Evolutionary conservation across 2,329 filamentous ascomycete genomes (phyloP).

Genomic region (Domatiomyces globalis): DNA sequence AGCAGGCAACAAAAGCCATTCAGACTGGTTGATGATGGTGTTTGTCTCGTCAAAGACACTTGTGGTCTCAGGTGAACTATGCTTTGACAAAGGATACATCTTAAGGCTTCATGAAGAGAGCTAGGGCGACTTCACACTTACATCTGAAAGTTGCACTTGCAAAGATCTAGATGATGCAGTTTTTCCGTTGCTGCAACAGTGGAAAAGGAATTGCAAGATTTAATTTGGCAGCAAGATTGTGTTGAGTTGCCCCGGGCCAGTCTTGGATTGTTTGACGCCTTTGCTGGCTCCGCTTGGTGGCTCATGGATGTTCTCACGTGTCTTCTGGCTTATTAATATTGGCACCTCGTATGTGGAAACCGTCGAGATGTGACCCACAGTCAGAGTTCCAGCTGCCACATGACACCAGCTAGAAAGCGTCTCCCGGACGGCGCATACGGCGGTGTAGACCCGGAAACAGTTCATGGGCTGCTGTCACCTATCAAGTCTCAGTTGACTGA

Average conservation of each 20-base stretch:
- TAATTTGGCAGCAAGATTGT: background rate
- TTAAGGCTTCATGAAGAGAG: constrained; percentile 5
- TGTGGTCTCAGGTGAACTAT: constrained; percentile 31
- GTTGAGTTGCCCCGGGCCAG: background rate
- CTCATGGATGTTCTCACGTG: too few species aligned
- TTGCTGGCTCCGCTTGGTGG: background rate
- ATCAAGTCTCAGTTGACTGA: background rate
- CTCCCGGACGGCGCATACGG: background rate
- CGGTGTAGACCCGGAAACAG: background rate
- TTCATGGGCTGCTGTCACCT: background rate
- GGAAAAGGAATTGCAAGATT: background rate
- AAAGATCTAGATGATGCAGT: background rate
- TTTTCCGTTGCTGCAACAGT: too few species aligned
- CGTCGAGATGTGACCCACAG: background rate
- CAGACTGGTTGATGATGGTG: constrained; percentile 11
- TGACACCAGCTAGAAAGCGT: background rate
- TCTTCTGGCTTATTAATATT: too few species aligned
- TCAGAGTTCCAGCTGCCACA: background rate
- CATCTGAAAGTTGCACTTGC: background rate
- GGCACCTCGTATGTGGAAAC: too few species aligned
- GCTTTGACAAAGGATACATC: constrained; percentile 27
- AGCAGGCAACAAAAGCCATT: background rate
- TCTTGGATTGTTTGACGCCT: background rate
- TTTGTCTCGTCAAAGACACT: constrained; percentile 1
- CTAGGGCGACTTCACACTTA: background rate